Conservation (phyloP, 176 grass and related monocot species). For the Raddia distichophylla region DNA sequence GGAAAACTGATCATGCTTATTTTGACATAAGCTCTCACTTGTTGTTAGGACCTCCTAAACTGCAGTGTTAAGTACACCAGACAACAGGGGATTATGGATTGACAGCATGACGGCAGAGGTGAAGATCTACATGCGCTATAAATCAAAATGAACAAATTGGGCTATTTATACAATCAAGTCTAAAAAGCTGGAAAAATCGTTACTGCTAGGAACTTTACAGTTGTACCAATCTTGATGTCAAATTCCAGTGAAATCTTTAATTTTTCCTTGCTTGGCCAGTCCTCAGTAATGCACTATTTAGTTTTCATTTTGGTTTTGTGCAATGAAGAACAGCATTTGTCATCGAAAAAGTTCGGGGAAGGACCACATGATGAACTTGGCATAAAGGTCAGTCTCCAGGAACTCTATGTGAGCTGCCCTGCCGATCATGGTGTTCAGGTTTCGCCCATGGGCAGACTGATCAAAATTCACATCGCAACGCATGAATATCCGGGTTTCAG, state of each 20-base stretch:
- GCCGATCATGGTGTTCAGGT: slow-evolving; percentile 89
- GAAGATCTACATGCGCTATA: slow-evolving; percentile 52
- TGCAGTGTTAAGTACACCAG: slow-evolving; percentile 43
- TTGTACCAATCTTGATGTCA: slow-evolving; percentile 16
- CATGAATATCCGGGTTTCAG: slow-evolving; percentile 70
- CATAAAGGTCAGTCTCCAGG: slow-evolving; percentile 80
- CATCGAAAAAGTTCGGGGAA: slow-evolving; percentile 85
- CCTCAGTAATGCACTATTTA: slow-evolving; percentile 37
- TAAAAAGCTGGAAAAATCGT: slow-evolving; percentile 43
- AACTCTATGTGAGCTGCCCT: slow-evolving; percentile 94
- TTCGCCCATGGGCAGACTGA: slow-evolving; percentile 67
- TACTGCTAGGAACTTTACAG: slow-evolving; percentile 55
- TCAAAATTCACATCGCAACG: slow-evolving; percentile 93
- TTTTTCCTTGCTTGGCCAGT: slow-evolving; percentile 49
- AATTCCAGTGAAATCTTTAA: slow-evolving; percentile 33
- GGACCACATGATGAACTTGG: slow-evolving; percentile 97
- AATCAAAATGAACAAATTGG: slow-evolving; percentile 46
- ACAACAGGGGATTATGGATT: slow-evolving; percentile 37
- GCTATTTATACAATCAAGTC: slow-evolving; percentile 56
- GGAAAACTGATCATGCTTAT: slow-evolving; percentile 35
- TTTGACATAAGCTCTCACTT: slow-evolving; percentile 34
- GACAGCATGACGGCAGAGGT: slow-evolving; percentile 38
- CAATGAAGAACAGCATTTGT: neutral
- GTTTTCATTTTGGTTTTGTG: slow-evolving; percentile 16
- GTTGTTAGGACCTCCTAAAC: slow-evolving; percentile 40